Evolutionary conservation across 352 stramenopile species (phyloP).

Genomic region (Phytophthora brassicae): DNA sequence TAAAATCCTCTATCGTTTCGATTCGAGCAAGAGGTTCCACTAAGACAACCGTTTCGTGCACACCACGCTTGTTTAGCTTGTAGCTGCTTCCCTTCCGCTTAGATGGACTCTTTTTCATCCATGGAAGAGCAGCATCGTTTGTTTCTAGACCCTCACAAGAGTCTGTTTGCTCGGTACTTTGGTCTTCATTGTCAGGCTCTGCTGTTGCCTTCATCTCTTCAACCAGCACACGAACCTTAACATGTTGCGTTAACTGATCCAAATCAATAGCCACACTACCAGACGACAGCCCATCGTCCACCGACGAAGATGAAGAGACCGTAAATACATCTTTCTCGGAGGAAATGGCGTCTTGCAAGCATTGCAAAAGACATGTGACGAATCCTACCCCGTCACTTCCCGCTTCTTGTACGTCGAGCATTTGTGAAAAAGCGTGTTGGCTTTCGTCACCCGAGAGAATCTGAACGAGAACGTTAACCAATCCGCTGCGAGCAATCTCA

Average conservation of each 20-base stretch:
- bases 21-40: conserved; percentile 76
- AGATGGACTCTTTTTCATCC: conserved; percentile 31
- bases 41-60: conserved; percentile 73
- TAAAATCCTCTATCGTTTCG: conserved; percentile 81
- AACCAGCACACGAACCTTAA: conserved; percentile 72
- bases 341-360: conserved; percentile 62
- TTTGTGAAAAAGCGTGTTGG: conserved; percentile 37
- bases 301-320: conserved; percentile 19
- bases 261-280: conserved; percentile 50
- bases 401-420: conserved; percentile 22
- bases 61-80: conserved; percentile 37
- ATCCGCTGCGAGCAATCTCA: conserved; percentile 59
- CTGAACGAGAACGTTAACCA: conserved; percentile 46
- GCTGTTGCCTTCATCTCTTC: conserved; percentile 36
- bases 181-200: conserved; percentile 26
- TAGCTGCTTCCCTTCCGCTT: conserved; percentile 29
- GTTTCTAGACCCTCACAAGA: conserved; percentile 7
- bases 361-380: conserved; percentile 36
- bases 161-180: conserved; percentile 17
- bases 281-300: conserved; percentile 24
- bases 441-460: conserved; percentile 33
- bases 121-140: conserved; percentile 17
- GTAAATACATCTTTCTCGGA: conserved; percentile 63
- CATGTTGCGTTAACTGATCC: conserved; percentile 67
- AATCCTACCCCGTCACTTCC: conserved; percentile 25